These are phyloP conservation scores for Ophiostoma australiae DNA, from an alignment of 2,329 filamentous ascomycete species.

Conservation along the genomic window DNA sequence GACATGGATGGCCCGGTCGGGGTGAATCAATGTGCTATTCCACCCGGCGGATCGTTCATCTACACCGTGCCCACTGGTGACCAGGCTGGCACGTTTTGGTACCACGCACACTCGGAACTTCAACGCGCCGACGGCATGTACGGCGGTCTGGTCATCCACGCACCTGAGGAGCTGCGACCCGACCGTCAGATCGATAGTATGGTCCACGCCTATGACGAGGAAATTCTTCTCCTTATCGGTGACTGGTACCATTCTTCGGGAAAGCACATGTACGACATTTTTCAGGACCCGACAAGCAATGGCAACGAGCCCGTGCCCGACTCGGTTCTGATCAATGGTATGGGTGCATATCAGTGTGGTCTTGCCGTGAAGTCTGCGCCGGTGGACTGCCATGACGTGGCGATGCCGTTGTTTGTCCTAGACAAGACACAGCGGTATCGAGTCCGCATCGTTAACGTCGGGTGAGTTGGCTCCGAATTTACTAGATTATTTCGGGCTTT, in stretches of 20 bases:
- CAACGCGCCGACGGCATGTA: conserved; percentile 65
- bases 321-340: conserved; percentile 45
- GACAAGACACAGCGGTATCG: conserved; percentile 28
- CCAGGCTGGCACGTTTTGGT: conserved; percentile 41
- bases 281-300: conserved; percentile 22
- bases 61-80: conserved; percentile 40
- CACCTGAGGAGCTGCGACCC: conserved; percentile 41
- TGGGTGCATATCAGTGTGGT: conserved; percentile 42
- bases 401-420: conserved; percentile 24
- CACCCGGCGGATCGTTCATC: conserved; percentile 56
- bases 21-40: conserved; percentile 63
- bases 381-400: conserved; percentile 39
- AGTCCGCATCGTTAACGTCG: conserved; percentile 29
- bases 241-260: conserved; percentile 51
- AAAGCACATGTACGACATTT: conserved; percentile 17
- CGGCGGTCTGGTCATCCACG: conserved; percentile 58
- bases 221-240: conserved; percentile 60
- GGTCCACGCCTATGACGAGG: conserved; percentile 56
- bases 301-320: conserved; percentile 42
- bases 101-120: conserved; percentile 65
- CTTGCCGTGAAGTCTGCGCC: conserved; percentile 43
- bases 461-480: background rate
- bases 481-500: background rate
- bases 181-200: conserved; percentile 40
- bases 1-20: conserved; percentile 66